These are phyloP conservation scores for Calophaca sinica DNA, from an alignment of 306 rosid species.

Conservation along the genomic window DNA sequence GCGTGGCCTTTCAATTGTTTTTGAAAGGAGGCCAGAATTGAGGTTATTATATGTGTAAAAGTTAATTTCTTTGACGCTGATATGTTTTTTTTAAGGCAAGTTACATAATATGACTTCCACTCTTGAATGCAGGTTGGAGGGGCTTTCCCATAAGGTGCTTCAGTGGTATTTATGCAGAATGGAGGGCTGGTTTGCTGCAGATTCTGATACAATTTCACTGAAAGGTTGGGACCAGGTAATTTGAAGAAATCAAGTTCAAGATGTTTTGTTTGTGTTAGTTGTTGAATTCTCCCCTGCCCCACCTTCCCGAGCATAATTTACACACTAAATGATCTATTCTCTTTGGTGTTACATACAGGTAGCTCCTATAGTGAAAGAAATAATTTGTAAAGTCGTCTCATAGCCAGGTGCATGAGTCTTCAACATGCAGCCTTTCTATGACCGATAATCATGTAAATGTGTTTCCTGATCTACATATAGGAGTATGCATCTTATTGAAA, in stretches of 20 bases:
- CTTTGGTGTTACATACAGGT: conserved; percentile 61
- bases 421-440: conserved; percentile 65
- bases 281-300: conserved; percentile 24
- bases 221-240: conserved; percentile 92
- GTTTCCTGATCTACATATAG: conserved; percentile 47
- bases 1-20: conserved; percentile 78
- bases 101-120: conserved; percentile 15
- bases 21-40: conserved; percentile 81
- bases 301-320: not conserved
- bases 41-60: conserved; percentile 50
- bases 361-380: conserved; percentile 56
- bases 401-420: conserved; percentile 64
- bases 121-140: conserved; percentile 59
- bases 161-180: conserved; percentile 96
- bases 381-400: conserved; percentile 58
- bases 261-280: conserved; percentile 17
- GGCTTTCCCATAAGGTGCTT: conserved; percentile 81
- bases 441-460: conserved; percentile 48
- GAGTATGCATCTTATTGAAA: conserved; percentile 37
- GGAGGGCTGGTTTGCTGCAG: conserved; percentile 99
- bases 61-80: not conserved
- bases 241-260: conserved; percentile 10
- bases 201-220: conserved; percentile 86
- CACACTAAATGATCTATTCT: conserved; percentile 50
- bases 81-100: not conserved